Evolutionary conservation across 2,329 filamentous ascomycete genomes (phyloP), one percentile per base, ranked within the genome.

Genomic region (Fusarium oligoseptatum): DNA sequence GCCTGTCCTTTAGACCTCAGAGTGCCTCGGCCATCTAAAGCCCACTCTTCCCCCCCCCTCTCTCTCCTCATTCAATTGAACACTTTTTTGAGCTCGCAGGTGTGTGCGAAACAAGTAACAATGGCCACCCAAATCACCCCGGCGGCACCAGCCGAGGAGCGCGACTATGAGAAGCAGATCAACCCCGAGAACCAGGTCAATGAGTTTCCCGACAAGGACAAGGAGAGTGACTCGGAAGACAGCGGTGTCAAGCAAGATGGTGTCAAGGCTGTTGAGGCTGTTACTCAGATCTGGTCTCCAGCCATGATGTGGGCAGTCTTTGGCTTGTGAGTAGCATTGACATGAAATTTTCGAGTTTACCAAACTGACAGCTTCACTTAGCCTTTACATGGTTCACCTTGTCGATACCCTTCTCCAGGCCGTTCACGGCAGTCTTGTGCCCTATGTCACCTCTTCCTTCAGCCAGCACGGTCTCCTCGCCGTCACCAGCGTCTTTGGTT

Each of bases 401-500:
- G 76, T 83, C 64, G 83, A 84, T 69, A 78, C 77, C 15, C 76
- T 86, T n/a, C 73, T 84, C 5, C 75, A 80, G n/a, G 78, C 81
- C 17, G 77, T 85, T 56, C 80, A 85, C 48, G 64, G 84, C 64
- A 87, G 89, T 39, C 82, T 93, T 55, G 87, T 88, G 11, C 88
- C 90, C 56, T 93, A 91, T 81, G 89, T 92, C 22, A 93, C 92
- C 2, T 93, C 91, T 68, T 87, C 89, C 2, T 94, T 93, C 79
- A 85, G 84, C 50, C 85, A 87, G 62, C 92, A 93, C 78, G 92
- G 91, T 9, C 84, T 94, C 43, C 85, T 94, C 15, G 89, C 91
- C 3, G 92, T 90, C 0, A 88, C 92, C 37, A 84, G 88, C 62
- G 90, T 93, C 32, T 87, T 93, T 9, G 89, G 92, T 43, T 80